Evolutionary conservation across 768 basidiomycete genomes (phyloP), one percentile per base, ranked within the genome.

Genomic region (Kwoniella europaea): DNA sequence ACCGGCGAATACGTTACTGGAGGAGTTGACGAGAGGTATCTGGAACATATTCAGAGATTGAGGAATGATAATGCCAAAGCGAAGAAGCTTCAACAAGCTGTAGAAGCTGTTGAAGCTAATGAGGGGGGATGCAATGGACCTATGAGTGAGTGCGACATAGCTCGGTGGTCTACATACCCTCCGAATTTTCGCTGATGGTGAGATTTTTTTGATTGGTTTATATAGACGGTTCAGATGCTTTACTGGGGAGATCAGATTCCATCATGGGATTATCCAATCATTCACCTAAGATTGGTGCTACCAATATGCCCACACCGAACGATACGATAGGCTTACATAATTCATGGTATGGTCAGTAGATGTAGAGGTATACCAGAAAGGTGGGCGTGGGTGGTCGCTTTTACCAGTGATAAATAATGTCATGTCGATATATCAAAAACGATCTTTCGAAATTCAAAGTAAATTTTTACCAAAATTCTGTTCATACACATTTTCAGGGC

Each of bases 1-100:
- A 93, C 92, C 10, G 97, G 97, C 56, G 90, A 97, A 82, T 99
- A 99, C 82, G 89, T 98, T 62, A 99, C 96, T 1, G 96, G 97
- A 18, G 91, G 91, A 16, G 91, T 99, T 27, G 90, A 92, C 76
- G 91, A 92, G 74, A 86, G 79, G 56, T 98, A 99, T 85, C 86
- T 99, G 59, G 82, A 85, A 46, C 86, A 89, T 70, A 79, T 99
- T 52, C 93, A 98, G 83, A 86, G 85, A 46, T 79, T 93, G 66
- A 88, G 97, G 20, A 90, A 91, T 46, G 96, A 98, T 79, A 91
- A 92, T 77, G 88, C 88, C 29, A 91, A 93, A 82, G 84, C 85
- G 24, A 90, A 90, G 84, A 80, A 80, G 69, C 69, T 52, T 66
- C 71, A 72, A 10, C 54, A 63, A 20, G 73, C 67, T 18, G 65